A percentile compares a stretch with the other conserved stretches of the same genome.
phyloP scores from a whole-genome alignment of 495 filamentous ascomycete species.

The Neurospora tetrasperma region DNA sequence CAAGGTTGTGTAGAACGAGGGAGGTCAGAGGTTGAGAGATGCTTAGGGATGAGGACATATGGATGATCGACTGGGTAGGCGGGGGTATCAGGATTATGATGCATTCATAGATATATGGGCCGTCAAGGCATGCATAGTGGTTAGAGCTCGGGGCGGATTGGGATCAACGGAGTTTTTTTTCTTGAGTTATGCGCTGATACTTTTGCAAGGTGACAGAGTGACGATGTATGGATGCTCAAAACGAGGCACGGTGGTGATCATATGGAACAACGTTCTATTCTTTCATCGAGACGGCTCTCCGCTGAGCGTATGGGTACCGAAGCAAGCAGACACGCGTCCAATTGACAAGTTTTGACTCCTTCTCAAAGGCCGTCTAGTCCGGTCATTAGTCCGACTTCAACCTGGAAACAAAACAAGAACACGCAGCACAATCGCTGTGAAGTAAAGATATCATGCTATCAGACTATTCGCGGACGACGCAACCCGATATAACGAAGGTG shows the following conservation, averaged over 20 bases:
- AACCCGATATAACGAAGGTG: background rate
- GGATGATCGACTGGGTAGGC: background rate
- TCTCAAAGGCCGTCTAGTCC: background rate
- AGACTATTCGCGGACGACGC: background rate
- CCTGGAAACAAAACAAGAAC: background rate
- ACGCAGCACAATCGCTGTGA: background rate
- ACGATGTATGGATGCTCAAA: background rate
- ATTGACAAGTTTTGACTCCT: background rate
- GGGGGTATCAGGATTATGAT: too few species aligned
- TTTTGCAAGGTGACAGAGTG: background rate
- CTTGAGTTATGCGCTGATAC: background rate
- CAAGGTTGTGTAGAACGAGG: slow-evolving; percentile 10
- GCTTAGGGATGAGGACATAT: background rate
- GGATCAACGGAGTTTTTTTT: background rate
- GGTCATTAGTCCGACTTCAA: background rate
- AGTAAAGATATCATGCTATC: background rate
- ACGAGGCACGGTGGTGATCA: background rate
- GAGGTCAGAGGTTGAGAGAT: background rate
- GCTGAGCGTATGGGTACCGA: background rate
- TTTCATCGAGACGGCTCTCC: background rate
- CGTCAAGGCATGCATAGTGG: background rate
- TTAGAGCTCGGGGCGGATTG: background rate
- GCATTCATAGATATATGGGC: background rate
- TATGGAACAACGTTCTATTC: background rate
- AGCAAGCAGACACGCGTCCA: background rate